Evolutionary conservation across 2,329 filamentous ascomycete genomes (phyloP).

Genomic region (Corniculantispora saksenae): DNA sequence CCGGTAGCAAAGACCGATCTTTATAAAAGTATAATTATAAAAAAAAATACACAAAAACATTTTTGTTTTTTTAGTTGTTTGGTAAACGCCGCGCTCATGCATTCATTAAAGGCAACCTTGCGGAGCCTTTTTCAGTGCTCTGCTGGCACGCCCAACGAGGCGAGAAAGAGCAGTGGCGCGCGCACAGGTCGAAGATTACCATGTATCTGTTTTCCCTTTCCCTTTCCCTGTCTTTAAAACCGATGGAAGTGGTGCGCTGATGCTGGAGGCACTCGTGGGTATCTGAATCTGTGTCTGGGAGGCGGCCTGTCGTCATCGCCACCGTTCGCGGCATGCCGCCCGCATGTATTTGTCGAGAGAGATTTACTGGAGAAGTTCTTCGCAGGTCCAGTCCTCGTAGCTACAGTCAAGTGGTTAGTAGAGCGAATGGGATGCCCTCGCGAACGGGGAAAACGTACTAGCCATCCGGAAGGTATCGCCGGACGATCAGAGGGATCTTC

Average conservation of each 20-base stretch:
- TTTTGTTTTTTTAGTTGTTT: constrained; percentile 9
- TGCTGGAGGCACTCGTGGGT: not conserved
- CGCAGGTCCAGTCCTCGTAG: constrained; percentile 99
- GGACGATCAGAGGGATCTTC: constrained; percentile 95
- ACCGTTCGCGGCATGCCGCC: not conserved
- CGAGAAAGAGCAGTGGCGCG: not conserved
- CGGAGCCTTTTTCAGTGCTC: not conserved
- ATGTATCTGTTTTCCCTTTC: not conserved
- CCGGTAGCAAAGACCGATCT: not conserved
- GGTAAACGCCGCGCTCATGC: constrained; percentile 32
- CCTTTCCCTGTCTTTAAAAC: not conserved
- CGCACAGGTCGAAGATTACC: not conserved
- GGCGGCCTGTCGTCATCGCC: not conserved
- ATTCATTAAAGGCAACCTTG: constrained; percentile 21
- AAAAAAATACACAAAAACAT: constrained; percentile 5
- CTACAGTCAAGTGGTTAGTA: constrained; percentile 44
- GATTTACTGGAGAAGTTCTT: constrained; percentile 74
- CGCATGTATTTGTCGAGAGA: constrained; percentile 5
- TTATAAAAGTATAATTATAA: constrained; percentile 12
- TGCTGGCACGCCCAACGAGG: not conserved
- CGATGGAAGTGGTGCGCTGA: not conserved
- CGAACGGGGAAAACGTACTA: constrained; percentile 62
- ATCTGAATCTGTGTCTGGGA: not conserved
- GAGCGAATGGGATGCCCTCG: not conserved
- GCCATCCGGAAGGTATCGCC: constrained; percentile 94